Evolutionary conservation across 1,284 basidiomycete genomes (phyloP).

Genomic region (Amylostereum areolatum): DNA sequence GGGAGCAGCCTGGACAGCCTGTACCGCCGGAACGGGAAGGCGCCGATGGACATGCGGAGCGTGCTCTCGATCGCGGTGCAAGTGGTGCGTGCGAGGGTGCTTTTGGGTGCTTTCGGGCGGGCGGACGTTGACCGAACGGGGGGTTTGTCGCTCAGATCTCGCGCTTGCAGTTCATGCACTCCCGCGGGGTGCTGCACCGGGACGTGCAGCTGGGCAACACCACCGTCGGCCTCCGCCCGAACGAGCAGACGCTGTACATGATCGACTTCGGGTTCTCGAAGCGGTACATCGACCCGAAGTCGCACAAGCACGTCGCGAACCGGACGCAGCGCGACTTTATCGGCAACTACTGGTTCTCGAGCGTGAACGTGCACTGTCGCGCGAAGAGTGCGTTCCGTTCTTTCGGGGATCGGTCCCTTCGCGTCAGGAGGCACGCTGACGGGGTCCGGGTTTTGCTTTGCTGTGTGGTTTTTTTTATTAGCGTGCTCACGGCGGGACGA

Average conservation of each 20-base stretch:
- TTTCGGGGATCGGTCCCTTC: slow-evolving; percentile 7
- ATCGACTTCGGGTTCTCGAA: slow-evolving; percentile 81
- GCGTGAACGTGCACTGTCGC: slow-evolving; percentile 68
- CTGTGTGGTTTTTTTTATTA: slow-evolving; percentile 2
- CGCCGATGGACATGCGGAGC: slow-evolving; percentile 58
- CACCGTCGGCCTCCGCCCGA: slow-evolving; percentile 49
- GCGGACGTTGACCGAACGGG: not conserved
- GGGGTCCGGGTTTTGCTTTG: slow-evolving; percentile 4
- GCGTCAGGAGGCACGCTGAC: not conserved
- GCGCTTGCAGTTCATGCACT: slow-evolving; percentile 67
- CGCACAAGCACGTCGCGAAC: slow-evolving; percentile 61
- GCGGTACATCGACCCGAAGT: slow-evolving; percentile 58
- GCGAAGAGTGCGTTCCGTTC: slow-evolving; percentile 47
- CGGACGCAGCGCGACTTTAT: slow-evolving; percentile 67
- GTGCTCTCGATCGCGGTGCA: slow-evolving; percentile 71
- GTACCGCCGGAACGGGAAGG: slow-evolving; percentile 47
- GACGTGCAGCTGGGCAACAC: slow-evolving; percentile 76
- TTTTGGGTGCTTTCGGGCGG: not conserved
- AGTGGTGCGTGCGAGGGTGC: slow-evolving; percentile 40
- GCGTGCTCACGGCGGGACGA: slow-evolving; percentile 70
- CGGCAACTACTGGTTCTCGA: slow-evolving; percentile 76
- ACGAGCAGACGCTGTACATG: slow-evolving; percentile 65
- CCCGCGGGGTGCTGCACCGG: slow-evolving; percentile 62
- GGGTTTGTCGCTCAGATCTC: slow-evolving; percentile 40
- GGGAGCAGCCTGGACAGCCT: slow-evolving; percentile 63